These are phyloP conservation scores for Cystobasidium onofrii DNA, from an alignment of 768 basidiomycete genomes.

Conservation along the genomic window DNA sequence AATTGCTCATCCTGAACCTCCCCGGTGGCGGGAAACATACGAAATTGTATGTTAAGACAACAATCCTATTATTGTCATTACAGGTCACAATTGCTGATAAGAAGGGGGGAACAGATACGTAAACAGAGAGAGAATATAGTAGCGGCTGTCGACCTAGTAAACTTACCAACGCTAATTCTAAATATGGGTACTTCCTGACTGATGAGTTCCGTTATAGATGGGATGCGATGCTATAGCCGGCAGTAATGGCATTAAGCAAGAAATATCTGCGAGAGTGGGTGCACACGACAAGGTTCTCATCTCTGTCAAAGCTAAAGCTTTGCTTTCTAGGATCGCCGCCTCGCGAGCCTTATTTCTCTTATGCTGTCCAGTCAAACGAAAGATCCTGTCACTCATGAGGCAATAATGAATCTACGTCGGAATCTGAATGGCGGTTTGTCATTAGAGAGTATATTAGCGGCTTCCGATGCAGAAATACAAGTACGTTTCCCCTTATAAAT, in stretches of 20 bases:
- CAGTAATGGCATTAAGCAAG: conserved; percentile 3
- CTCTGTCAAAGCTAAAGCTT: not conserved
- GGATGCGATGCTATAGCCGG: conserved; percentile 42
- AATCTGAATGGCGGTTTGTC: conserved; percentile 72
- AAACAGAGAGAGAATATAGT: conserved; percentile 49
- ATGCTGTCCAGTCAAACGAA: conserved; percentile 97
- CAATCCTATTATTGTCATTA: too few species aligned
- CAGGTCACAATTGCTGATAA: too few species aligned
- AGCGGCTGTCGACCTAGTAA: conserved; percentile 66
- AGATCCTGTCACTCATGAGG: conserved; percentile 52
- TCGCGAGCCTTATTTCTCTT: conserved; percentile 76
- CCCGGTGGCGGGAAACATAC: conserved; percentile 62
- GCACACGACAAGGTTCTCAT: not conserved
- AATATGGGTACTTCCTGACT: too few species aligned
- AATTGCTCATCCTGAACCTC: conserved; percentile 61
- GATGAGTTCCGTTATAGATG: conserved; percentile 40
- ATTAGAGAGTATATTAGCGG: conserved; percentile 60
- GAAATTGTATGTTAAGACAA: conserved; percentile 47
- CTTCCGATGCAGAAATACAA: conserved; percentile 56
- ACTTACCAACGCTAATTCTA: too few species aligned
- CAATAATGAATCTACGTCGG: conserved; percentile 62
- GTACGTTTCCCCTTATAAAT: conserved; percentile 18
- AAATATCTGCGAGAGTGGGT: conserved; percentile 24
- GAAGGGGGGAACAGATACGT: conserved; percentile 2
- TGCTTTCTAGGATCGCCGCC: conserved; percentile 63